phyloP scores from a whole-genome alignment of 768 basidiomycete species.

The Boletus sensibilis region DNA sequence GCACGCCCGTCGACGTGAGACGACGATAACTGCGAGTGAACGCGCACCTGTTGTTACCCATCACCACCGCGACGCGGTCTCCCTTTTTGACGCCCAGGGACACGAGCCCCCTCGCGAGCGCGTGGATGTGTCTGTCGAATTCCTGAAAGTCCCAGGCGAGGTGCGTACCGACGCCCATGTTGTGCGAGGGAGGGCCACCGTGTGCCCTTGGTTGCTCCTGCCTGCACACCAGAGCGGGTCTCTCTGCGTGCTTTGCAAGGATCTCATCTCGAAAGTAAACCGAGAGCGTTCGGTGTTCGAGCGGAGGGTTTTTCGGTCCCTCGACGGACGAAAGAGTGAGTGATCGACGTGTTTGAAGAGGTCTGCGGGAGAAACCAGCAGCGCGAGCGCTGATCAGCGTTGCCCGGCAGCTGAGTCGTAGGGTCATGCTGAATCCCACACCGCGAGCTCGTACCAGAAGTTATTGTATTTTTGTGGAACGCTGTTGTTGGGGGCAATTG shows the following conservation, averaged over 20 bases:
- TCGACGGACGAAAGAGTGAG: constrained; percentile 53
- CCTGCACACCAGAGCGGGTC: constrained; percentile 65
- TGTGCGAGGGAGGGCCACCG: constrained; percentile 57
- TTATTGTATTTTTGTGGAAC: no score
- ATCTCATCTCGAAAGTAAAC: constrained; percentile 62
- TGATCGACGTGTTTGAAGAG: constrained; percentile 16
- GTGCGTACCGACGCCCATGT: constrained; percentile 47
- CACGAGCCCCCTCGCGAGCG: constrained; percentile 69
- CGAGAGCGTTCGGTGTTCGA: constrained; percentile 55
- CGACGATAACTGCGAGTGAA: not conserved
- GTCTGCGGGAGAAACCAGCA: constrained; percentile 6
- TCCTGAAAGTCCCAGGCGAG: constrained; percentile 76
- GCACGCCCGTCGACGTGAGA: not conserved
- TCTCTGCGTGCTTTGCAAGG: constrained; percentile 44
- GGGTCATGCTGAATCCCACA: constrained; percentile 3
- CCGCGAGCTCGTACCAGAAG: no score
- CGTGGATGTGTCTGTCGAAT: constrained; percentile 62
- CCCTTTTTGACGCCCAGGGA: constrained; percentile 70
- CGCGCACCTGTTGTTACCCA: constrained; percentile 81
- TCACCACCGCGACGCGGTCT: constrained; percentile 74
- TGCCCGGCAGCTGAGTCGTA: not conserved
- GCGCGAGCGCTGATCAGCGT: not conserved
- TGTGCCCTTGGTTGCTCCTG: constrained; percentile 57
- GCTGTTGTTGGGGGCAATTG: no score
- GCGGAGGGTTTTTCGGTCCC: constrained; percentile 55